A percentile compares a stretch with the other conserved stretches of the same genome.
Conservation (phyloP, 768 basidiomycete genomes). For the Mycena alexandri region DNA sequence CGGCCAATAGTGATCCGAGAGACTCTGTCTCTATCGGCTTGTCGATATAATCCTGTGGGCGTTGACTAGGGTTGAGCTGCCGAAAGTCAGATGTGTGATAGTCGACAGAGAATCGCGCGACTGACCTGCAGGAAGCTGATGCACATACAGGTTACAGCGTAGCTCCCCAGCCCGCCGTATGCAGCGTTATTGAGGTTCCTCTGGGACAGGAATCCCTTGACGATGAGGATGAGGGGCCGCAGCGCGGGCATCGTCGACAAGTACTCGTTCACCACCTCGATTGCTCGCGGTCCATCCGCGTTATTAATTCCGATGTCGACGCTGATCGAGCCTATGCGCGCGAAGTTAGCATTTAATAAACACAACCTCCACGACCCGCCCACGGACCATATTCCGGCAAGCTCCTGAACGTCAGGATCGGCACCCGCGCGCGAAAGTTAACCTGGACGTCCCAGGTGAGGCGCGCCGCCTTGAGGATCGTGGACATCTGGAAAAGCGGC, state of each 20-base stretch:
- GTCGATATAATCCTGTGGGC: slow-evolving; percentile 57
- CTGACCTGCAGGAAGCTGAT: slow-evolving; percentile 78
- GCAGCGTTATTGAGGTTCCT: slow-evolving; percentile 73
- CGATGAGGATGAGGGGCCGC: slow-evolving; percentile 67
- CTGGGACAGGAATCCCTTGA: slow-evolving; percentile 73
- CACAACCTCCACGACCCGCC: no score
- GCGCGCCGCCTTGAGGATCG: slow-evolving; percentile 56
- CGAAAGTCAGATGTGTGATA: not conserved
- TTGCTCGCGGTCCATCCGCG: slow-evolving; percentile 65
- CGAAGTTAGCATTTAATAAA: slow-evolving; percentile 3
- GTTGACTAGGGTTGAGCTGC: slow-evolving; percentile 73
- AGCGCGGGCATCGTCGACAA: slow-evolving; percentile 69
- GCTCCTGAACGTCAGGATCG: slow-evolving; percentile 73
- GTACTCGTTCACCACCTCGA: slow-evolving; percentile 65
- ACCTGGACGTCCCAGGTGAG: slow-evolving; percentile 55
- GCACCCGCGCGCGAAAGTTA: slow-evolving; percentile 57
- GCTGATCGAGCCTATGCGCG: slow-evolving; percentile 61
- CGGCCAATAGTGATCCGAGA: slow-evolving; percentile 70
- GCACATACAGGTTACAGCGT: slow-evolving; percentile 72
- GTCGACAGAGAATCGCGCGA: slow-evolving; percentile 3
- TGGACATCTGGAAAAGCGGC: slow-evolving; percentile 62
- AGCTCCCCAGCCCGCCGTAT: slow-evolving; percentile 74
- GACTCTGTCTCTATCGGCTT: slow-evolving; percentile 62
- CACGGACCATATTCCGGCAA: slow-evolving; percentile 50
- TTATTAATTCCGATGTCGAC: slow-evolving; percentile 80